These are phyloP conservation scores for Aegilops sharonensis DNA, from an alignment of 176 grass and related monocot species.

Conservation along the genomic window DNA sequence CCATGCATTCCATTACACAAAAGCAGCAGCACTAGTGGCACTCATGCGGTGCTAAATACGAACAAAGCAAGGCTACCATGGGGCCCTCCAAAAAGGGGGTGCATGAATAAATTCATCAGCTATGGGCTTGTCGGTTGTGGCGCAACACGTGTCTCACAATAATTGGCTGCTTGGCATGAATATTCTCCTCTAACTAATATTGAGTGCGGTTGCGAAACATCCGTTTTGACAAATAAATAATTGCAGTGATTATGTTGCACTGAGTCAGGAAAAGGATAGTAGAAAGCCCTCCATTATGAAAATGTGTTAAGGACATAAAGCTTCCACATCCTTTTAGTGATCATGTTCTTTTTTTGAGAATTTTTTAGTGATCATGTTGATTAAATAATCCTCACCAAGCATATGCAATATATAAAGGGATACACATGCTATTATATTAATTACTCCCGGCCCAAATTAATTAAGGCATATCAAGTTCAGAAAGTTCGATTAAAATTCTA, in stretches of 20 bases:
- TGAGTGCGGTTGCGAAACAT: neutral
- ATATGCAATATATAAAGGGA: neutral
- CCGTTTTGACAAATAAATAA: conserved; percentile 26
- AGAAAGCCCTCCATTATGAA: neutral
- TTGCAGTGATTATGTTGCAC: conserved; percentile 23
- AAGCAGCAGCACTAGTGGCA: conserved; percentile 49
- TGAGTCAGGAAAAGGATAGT: neutral
- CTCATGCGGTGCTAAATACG: conserved; percentile 44
- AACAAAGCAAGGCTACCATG: conserved; percentile 26
- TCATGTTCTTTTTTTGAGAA: too few relatives aligned
- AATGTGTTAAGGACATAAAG: neutral
- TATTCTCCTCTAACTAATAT: conserved; percentile 7
- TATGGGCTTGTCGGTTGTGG: neutral
- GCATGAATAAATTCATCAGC: conserved; percentile 16
- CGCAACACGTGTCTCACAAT: conserved; percentile 3
- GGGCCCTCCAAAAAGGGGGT: neutral
- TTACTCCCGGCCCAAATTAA: too few relatives aligned
- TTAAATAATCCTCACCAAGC: neutral
- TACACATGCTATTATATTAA: neutral
- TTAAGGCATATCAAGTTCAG: too few relatives aligned
- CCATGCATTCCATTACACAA: conserved; percentile 64
- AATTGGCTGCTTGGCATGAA: conserved; percentile 14
- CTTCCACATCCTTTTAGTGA: neutral
- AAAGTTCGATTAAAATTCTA: too few relatives aligned
- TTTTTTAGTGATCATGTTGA: neutral